phyloP scores from a whole-genome alignment of 345 rosid species.

The Ailanthus altissimus region DNA sequence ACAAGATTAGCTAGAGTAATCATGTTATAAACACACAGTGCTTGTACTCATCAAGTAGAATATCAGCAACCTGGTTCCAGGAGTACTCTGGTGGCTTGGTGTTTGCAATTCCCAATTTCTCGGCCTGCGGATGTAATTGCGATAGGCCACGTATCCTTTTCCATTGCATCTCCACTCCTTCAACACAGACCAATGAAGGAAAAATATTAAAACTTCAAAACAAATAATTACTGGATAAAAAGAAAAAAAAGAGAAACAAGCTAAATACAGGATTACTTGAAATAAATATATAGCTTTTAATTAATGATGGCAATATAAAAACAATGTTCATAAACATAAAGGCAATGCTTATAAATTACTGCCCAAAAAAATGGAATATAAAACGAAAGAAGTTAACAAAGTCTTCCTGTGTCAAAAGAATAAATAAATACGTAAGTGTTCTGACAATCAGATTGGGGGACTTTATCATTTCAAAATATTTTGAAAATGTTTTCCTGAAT shows the following conservation, averaged over 20 bases:
- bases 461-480: background rate
- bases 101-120: conserved; percentile 73
- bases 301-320: background rate
- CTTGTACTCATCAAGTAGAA: conserved; percentile 17
- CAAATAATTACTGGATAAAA: background rate
- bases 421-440: background rate
- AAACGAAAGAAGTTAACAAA: background rate
- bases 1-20: background rate
- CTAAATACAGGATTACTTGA: background rate
- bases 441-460: background rate
- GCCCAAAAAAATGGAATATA: background rate
- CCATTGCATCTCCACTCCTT: conserved; percentile 99
- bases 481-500: background rate
- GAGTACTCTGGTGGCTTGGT: conserved; percentile 73
- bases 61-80: conserved; percentile 75
- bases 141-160: conserved; percentile 79
- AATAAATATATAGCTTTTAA: background rate
- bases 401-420: no score
- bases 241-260: background rate
- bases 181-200: conserved; percentile 21
- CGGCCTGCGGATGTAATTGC: conserved; percentile 84
- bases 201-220: conserved; percentile 9
- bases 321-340: background rate
- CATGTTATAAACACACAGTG: background rate
- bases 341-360: background rate